Evolutionary conservation across 352 stramenopile species (phyloP).

Genomic region (Aphanomyces cochlioides): DNA sequence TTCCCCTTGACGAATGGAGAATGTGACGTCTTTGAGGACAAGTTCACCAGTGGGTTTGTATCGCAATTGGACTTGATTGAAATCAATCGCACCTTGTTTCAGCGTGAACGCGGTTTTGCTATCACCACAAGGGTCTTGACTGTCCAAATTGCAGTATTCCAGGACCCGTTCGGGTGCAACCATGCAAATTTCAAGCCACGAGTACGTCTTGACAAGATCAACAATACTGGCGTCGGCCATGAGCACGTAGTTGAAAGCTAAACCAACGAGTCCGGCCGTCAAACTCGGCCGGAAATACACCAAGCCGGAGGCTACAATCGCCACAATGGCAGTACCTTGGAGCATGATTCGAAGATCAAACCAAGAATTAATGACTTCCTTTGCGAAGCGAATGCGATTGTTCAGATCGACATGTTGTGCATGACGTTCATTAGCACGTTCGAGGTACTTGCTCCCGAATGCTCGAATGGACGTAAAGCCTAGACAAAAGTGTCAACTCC

Average conservation of each 20-base stretch:
- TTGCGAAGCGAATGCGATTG: conserved; percentile 69
- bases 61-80: not conserved
- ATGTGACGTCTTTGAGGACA: conserved; percentile 40
- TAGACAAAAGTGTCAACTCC: conserved; percentile 16
- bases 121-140: not conserved
- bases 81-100: not conserved
- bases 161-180: conserved; percentile 44
- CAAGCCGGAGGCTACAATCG: conserved; percentile 64
- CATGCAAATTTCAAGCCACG: conserved; percentile 39
- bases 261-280: conserved; percentile 68
- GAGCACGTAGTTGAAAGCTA: conserved; percentile 87
- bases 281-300: conserved; percentile 52
- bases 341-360: conserved; percentile 81
- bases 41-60: not conserved
- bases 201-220: not conserved
- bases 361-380: conserved; percentile 67
- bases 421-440: conserved; percentile 41
- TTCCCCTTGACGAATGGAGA: conserved; percentile 47
- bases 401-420: conserved; percentile 51
- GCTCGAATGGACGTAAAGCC: conserved; percentile 39
- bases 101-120: not conserved
- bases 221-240: conserved; percentile 50
- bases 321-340: conserved; percentile 76
- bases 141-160: conserved; percentile 39
- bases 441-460: conserved; percentile 33